Base-by-base conservation (phyloP, 1,284 basidiomycete species). In the Ceratobasidium sp. region DNA sequence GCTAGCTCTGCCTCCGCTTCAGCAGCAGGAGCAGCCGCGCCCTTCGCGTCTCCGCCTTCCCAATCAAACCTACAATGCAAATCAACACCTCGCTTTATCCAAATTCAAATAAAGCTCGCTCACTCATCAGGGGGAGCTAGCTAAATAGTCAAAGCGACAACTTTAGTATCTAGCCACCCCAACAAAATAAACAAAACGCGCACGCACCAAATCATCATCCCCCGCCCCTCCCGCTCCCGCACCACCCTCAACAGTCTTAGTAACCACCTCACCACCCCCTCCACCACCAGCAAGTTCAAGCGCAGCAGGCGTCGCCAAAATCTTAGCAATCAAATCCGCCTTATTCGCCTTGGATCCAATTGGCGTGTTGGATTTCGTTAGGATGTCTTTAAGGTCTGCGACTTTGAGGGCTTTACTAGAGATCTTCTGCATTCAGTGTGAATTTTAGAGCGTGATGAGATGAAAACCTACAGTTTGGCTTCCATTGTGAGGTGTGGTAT, bases 371-470 rank as follows among this genome's bases (percentile, higher is more conserved):
- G 91, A 91, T 66, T 87, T 87, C 69, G 87, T 72, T 81, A 93
- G 89, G 81, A 93, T 88, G 75, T 89, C 88, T 82, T 87, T 91
- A 84, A 94, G 90, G 80, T 93, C 92, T 49, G 88, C 88, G 83
- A 94, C 92, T 84, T 92, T 93, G 86, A 93, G 90, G 1, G 90
- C 84, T 85, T 91, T 91, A 28, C 87, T 88, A 82, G 56, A 20
- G 18, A 51, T 46, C 2, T 23, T 49, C 23, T 61, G n/a, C 77
- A 71, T 7, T 63, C 39, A 82, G 68, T 66, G 72, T 33, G 33
- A 33, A 4, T 33, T 33, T 56, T 78, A 80, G 69, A 13, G 26
- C 9, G 67, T 6, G 13, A n/a, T 39, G 9, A 15, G 4, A 7
- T 10, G 44, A 44, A 46, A 23, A 84, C 85, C 64, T 77, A 85